Percentiles rank a stretch among this genome's conserved stretches.
phyloP scores from a whole-genome alignment of 768 basidiomycete species.

The Mycena indigotica region DNA sequence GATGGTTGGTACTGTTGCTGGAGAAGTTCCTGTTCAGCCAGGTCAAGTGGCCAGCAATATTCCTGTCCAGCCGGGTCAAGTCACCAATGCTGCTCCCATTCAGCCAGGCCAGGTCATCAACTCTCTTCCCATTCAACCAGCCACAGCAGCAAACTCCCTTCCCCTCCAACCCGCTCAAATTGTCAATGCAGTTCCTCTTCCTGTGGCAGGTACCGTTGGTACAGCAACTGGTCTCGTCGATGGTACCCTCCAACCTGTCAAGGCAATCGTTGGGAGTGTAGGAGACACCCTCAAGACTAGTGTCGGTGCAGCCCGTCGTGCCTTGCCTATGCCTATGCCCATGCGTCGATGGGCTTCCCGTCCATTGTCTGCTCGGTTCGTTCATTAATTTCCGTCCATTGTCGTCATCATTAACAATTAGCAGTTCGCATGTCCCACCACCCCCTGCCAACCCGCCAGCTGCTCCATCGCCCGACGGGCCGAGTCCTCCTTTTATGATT shows the following conservation, averaged over 20 bases:
- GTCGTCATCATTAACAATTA: background rate
- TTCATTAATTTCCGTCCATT: background rate
- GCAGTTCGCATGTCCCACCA: background rate
- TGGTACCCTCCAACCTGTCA: background rate
- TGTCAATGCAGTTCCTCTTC: too few relatives aligned
- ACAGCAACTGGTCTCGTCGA: background rate
- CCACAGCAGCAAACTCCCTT: too few relatives aligned
- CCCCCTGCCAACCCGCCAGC: background rate
- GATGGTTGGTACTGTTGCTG: background rate
- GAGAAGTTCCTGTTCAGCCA: background rate
- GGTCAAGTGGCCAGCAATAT: background rate
- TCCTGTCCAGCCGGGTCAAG: background rate
- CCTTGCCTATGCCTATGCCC: background rate
- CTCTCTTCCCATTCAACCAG: too few relatives aligned
- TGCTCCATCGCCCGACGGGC: constrained; percentile 7
- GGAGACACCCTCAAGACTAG: background rate
- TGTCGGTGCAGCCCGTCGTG: background rate
- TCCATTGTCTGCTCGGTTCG: background rate
- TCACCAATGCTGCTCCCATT: background rate
- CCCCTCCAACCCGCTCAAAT: too few relatives aligned
- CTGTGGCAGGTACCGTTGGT: background rate
- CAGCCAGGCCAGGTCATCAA: too few relatives aligned
- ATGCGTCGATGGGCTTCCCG: background rate
- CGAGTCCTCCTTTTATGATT: background rate
- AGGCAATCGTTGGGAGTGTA: background rate